Evolutionary conservation across 768 basidiomycete species (phyloP), one percentile per base, ranked within the genome.

Genomic region (Saitozyma sp.): DNA sequence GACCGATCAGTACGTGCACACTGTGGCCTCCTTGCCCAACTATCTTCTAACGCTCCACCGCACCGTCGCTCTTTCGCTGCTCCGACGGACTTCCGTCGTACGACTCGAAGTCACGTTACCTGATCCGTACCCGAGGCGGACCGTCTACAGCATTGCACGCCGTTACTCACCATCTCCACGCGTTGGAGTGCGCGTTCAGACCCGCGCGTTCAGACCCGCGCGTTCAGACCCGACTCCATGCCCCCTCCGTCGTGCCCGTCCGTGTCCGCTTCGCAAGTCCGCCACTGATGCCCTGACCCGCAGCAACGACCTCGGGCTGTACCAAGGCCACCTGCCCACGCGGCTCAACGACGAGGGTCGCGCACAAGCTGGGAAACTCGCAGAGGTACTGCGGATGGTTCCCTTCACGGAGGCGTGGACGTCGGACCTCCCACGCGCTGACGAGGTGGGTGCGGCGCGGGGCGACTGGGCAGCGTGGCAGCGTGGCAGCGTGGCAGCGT

Each of bases 221-320:
- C 6, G 17, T 56, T n/a, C 8, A n/a, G 9, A 41, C 41, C 40
- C 9, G 17, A 17, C 48, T 29, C 19, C 11, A 16, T 50, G 49
- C 49, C 14, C 49, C 14, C 20, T 50, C 49, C 14, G 20, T 20
- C 17, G 17, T 9, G 16, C 9, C 29, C 10, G n/a, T n/a, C 9
- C 45, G 20, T 5, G 29, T 29, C 29, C 29, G 29, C 29, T 29
- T 29, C 29, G 5, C 29, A 29, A 5, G 29, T 5, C 29, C 29
- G 29, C 29, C 45, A n/a, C 17, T 29, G 14, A 8, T 58, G 57
- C 8, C 10, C 40, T 19, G 48, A 8, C 13, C 19, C 4, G 9
- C 53, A 71, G 70, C 14, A 71, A 67, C 54, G 59, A 60, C n/a
- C 49, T 54, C 29, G 62, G 62, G n/a, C 53, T 66, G 39, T 64